phyloP scores from a whole-genome alignment of 2,329 filamentous ascomycete species.

The Trichoderma sp. region DNA sequence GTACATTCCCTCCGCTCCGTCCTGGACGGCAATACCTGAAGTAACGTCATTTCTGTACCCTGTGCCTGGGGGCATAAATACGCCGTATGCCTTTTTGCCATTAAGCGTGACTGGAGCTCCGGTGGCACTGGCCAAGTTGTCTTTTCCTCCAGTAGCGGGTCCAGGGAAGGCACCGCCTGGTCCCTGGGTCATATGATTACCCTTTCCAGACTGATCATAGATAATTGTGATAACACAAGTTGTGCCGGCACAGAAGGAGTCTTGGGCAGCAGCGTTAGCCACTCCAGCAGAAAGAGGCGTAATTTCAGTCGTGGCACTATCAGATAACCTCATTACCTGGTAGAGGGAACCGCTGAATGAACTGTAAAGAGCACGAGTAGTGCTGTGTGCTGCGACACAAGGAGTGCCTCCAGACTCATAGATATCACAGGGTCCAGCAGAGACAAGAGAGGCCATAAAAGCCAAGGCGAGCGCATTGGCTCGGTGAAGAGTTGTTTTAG shows the following conservation, averaged over 20 bases:
- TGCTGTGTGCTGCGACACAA: slow-evolving; percentile 19
- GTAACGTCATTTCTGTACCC: slow-evolving; percentile 7
- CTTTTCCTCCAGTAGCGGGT: not conserved
- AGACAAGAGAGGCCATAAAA: not conserved
- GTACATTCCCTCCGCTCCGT: slow-evolving; percentile 4
- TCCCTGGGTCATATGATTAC: slow-evolving; percentile 14
- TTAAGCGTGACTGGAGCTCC: slow-evolving; percentile 9
- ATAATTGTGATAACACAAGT: slow-evolving; percentile 16
- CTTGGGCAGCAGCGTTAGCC: slow-evolving; percentile 17
- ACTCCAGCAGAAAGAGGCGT: not conserved
- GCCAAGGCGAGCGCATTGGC: not conserved
- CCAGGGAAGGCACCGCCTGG: not conserved
- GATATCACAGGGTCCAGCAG: slow-evolving; percentile 12
- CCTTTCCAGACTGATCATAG: slow-evolving; percentile 11
- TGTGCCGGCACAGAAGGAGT: slow-evolving; percentile 13
- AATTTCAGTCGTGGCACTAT: not conserved
- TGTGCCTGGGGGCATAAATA: slow-evolving; percentile 8
- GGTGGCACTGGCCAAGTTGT: not conserved
- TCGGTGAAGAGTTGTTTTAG: not conserved
- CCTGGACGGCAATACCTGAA: not conserved
- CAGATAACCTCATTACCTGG: slow-evolving; percentile 15
- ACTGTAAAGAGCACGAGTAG: slow-evolving; percentile 7
- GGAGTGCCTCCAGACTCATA: slow-evolving; percentile 10
- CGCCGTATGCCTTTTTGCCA: slow-evolving; percentile 19
- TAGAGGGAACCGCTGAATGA: slow-evolving; percentile 1